Conservation (phyloP, 192 early-diverging fungal species). For the Coemansia pectinata region DNA sequence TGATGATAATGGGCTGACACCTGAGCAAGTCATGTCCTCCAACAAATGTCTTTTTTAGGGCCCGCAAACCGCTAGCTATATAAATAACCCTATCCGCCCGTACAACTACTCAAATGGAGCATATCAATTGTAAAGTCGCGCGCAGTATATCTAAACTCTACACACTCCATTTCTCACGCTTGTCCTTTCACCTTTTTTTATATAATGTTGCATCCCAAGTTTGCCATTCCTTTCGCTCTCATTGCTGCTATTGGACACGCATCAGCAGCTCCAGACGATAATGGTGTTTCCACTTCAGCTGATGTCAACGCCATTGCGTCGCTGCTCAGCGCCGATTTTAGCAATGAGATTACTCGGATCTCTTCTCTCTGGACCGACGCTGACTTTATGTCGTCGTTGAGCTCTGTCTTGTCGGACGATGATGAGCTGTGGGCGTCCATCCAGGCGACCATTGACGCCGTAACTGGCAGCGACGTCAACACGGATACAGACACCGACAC, state of each 20-base stretch:
- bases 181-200: background rate
- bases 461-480: background rate
- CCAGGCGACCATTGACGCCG: background rate
- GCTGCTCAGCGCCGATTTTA: background rate
- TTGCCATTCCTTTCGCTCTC: background rate
- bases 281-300: background rate
- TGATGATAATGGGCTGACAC: too few relatives aligned
- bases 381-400: background rate
- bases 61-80: too few relatives aligned
- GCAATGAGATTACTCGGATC: background rate
- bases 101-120: too few relatives aligned
- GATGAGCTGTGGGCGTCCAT: background rate
- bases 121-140: background rate
- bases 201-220: background rate
- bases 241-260: background rate
- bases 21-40: too few relatives aligned
- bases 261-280: background rate
- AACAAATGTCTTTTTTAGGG: too few relatives aligned
- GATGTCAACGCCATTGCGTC: background rate
- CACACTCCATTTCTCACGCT: background rate
- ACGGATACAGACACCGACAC: background rate
- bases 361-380: background rate
- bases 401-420: background rate
- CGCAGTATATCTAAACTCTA: background rate
- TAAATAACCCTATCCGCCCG: too few relatives aligned